Evolutionary conservation across 2,329 filamentous ascomycete genomes (phyloP), one percentile per base, ranked within the genome.

Genomic region (Knoxdaviesia capensis): DNA sequence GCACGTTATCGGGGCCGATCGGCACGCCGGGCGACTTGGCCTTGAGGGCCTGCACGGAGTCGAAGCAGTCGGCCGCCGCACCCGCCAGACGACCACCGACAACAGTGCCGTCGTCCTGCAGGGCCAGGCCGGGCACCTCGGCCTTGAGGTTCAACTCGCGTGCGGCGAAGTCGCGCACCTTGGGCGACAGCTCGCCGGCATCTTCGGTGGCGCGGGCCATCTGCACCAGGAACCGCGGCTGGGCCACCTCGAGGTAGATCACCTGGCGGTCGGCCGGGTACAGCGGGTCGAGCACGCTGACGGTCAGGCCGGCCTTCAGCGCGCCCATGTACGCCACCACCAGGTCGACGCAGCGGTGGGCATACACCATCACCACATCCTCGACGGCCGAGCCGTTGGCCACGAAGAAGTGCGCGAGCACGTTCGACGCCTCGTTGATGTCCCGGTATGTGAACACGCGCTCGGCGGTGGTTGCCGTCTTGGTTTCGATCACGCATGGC

Each of bases 351-450:
- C 76, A 76, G 44, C 87, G 75, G 59, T 94, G 73, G 43, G 84
- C 84, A 54, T 77, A 94, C 48, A 90, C 82, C 83, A 94, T 93
- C 52, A 94, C 85, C 3, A 94, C 86, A 54, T 96, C 86, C 6
- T 85, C 86, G 49, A 75, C 66, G 45, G 76, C 67, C 48, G 85
- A 67, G 44, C 87, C 86, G 51, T 75, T 68, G 41, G 78, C 66
- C 42, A 80, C 71, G 20, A 94, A 68, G 54, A 93, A 73, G 59
- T 93, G 77, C 28, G 85, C 82, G 6, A 94, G 58, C 11, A 74
- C 67, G 55, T 92, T 92, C 31, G 83, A 80, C 0, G 80, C 78
- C 61, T 94, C 80, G 54, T 86, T 71, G 54, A 96, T 94, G 53
- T 93, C 83, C 48, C 66, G 66, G 58, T 94, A 96, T 29, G 77